Evolutionary conservation across 2,329 filamentous ascomycete genomes (phyloP), one percentile per base, ranked within the genome.

Genomic region (Orbilia brochopaga): DNA sequence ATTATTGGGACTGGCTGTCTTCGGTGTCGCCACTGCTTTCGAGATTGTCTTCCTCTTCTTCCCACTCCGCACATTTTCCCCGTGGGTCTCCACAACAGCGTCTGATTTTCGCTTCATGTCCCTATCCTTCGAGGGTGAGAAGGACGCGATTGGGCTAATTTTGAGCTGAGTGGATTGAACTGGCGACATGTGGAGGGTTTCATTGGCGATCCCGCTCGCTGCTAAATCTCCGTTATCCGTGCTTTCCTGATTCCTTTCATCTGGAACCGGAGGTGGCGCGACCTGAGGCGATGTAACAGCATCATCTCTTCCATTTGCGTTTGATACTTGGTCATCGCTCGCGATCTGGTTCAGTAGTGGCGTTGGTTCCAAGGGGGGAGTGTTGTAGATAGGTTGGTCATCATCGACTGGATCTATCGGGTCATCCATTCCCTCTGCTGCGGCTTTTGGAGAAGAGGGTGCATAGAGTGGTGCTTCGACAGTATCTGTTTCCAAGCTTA

Each of bases 91-190:
- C 6, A 24, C 52, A 15, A 70, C 59, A 6, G 56, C 66, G 44
- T 70, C 66, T 13, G 66, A 70, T 32, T 70, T 70, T 56, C 66
- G 46, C 42, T 70, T 70, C 66, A 59, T 70, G 40, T 64, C 66
- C 42, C 60, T 70, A 60, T 59, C 66, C 17, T 60, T 56, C 5
- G 59, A 60, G 37, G 48, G 48, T 10, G 60, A 64, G 32, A 51
- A 50, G 5, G 66, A 50, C 19, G 48, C 32, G n/a, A 59, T 46
- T 15, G 21, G 19, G 5, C 24, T 11, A 21, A 21, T 10, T n/a
- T 46, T 30, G 10, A 59, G 24, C 32, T 70, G 54, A 23, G 21
- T 15, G 11, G 65, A 32, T 6, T 40, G 7, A 27, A 40, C 27
- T 54, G 24, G 17, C 46, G 37, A 42, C 11, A 17, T 13, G 5